Conservation (phyloP, 345 rosid genomes). For the Lumnitzera littorea region DNA sequence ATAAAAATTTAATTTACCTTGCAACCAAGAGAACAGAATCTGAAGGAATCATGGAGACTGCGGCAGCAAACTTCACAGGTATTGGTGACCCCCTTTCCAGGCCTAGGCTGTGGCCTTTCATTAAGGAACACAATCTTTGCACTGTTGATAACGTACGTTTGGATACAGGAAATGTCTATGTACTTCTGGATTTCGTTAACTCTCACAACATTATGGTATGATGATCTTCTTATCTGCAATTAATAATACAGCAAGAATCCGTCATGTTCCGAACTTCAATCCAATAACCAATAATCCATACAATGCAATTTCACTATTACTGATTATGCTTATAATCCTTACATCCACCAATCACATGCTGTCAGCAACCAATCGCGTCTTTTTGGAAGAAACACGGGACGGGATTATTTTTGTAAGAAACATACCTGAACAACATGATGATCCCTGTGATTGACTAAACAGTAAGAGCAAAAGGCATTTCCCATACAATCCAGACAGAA, state of each 20-base stretch:
- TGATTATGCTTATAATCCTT: too few relatives aligned
- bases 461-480: conserved; percentile 65
- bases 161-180: conserved; percentile 77
- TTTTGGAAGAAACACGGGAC: too few relatives aligned
- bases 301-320: background rate
- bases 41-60: conserved; percentile 87
- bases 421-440: conserved; percentile 74
- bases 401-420: too few relatives aligned
- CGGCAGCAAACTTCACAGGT: conserved; percentile 83
- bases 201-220: conserved; percentile 90
- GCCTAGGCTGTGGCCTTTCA: conserved; percentile 85
- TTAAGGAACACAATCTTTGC: conserved; percentile 89
- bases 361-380: too few relatives aligned
- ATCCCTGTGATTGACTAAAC: conserved; percentile 49
- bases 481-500: conserved; percentile 76
- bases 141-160: conserved; percentile 87
- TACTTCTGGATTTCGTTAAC: conserved; percentile 82
- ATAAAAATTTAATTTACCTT: conserved; percentile 27
- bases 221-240: conserved; percentile 79
- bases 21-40: conserved; percentile 94
- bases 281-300: background rate
- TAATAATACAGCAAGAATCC: background rate
- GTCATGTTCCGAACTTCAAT: background rate
- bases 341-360: too few relatives aligned
- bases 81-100: conserved; percentile 86